Evolutionary conservation across 345 rosid species (phyloP).

Genomic region (Clarkia xantiana): DNA sequence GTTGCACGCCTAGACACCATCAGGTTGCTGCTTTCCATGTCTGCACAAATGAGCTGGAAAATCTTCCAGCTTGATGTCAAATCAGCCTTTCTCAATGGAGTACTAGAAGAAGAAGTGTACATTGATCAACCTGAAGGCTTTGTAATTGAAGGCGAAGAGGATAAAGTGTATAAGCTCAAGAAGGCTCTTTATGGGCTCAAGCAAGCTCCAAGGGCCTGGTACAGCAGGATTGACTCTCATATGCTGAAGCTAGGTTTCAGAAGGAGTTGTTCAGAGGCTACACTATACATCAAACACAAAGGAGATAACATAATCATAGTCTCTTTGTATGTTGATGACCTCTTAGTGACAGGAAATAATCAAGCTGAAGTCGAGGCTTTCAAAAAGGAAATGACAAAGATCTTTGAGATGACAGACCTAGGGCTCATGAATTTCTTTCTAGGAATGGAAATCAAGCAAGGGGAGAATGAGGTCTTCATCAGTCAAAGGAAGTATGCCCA

Average conservation of each 20-base stretch:
- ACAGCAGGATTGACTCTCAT: slow-evolving; percentile 5
- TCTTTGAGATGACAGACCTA: no score
- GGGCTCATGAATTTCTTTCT: no score
- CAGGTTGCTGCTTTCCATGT: neutral
- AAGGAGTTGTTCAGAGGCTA: neutral
- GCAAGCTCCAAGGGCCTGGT: slow-evolving; percentile 11
- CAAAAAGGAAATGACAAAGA: no score
- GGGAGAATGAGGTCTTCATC: no score
- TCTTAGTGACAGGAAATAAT: no score
- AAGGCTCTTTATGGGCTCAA: slow-evolving; percentile 8
- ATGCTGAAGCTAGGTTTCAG: slow-evolving; percentile 2
- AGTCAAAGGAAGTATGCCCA: no score
- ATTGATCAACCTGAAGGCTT: slow-evolving; percentile 4
- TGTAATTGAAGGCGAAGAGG: neutral
- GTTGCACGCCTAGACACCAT: slow-evolving; percentile 5
- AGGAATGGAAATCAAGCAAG: no score
- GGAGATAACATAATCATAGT: no score
- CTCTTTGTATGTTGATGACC: neutral
- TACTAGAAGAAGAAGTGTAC: slow-evolving; percentile 1
- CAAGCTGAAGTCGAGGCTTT: no score
- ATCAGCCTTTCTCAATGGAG: slow-evolving; percentile 6
- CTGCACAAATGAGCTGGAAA: slow-evolving; percentile 2
- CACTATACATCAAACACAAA: no score
- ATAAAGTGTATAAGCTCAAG: slow-evolving; percentile 5
- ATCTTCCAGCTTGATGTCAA: slow-evolving; percentile 7